A percentile compares a stretch with the other conserved stretches of the same genome.
phyloP scores from a whole-genome alignment of 805 yeast genomes.

The Clavispora carvajalis region DNA sequence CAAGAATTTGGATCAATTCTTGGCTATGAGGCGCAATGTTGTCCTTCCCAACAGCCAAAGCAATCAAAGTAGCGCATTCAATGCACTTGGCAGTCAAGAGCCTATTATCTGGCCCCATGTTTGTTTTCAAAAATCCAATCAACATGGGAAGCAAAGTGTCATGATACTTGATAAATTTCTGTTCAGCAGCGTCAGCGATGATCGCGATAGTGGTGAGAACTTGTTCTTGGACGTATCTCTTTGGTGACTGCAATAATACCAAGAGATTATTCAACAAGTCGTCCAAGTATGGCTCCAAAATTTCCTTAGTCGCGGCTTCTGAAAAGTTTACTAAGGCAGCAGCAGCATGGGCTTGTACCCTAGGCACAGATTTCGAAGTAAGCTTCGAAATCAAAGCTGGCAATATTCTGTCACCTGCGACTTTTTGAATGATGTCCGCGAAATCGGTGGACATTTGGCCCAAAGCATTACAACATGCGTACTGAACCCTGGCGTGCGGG shows the following conservation, averaged over 20 bases:
- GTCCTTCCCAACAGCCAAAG: slow-evolving; percentile 91
- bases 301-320: slow-evolving; percentile 84
- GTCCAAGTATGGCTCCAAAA: slow-evolving; percentile 90
- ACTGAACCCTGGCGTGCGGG: slow-evolving; percentile 90
- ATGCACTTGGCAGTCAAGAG: slow-evolving; percentile 86
- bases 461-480: slow-evolving; percentile 93
- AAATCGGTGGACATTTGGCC: slow-evolving; percentile 98
- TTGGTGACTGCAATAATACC: slow-evolving; percentile 74
- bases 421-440: slow-evolving; percentile 80
- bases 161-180: slow-evolving; percentile 82
- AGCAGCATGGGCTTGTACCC: slow-evolving; percentile 98
- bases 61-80: slow-evolving; percentile 92
- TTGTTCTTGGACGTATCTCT: slow-evolving; percentile 94
- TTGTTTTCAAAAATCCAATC: slow-evolving; percentile 71
- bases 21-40: slow-evolving; percentile 72
- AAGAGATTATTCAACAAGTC: slow-evolving; percentile 68
- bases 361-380: slow-evolving; percentile 65
- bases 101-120: slow-evolving; percentile 73
- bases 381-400: slow-evolving; percentile 87
- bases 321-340: slow-evolving; percentile 96
- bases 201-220: slow-evolving; percentile 94
- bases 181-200: slow-evolving; percentile 94
- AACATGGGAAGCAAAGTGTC: slow-evolving; percentile 91
- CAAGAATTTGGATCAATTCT: slow-evolving; percentile 68
- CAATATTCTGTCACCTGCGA: slow-evolving; percentile 70